Base-by-base conservation (phyloP, 352 stramenopile genomes). In the Pythium coloratum region DNA sequence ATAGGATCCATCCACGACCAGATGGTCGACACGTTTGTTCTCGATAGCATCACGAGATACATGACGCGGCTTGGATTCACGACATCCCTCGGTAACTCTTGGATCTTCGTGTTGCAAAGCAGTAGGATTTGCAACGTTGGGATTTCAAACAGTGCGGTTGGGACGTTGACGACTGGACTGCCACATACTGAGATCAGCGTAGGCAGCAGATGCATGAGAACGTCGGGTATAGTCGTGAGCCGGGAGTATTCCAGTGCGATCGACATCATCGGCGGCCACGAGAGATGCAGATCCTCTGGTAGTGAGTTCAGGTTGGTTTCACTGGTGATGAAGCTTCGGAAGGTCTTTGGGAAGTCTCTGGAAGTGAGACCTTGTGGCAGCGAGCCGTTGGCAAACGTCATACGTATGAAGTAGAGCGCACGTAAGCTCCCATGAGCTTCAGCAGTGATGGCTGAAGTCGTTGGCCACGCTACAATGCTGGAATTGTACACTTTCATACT, bases 401-500 rank as follows among this genome's bases (percentile, higher is more conserved):
- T 60, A 16, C 63, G 63, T 3, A 64, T 8, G 14, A 64, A 12
- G 12, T 34, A 46, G 16, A 70, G 4, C n/a, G 40, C 20, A 2
- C 55, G 44, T n/a, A 70, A 16, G 6, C 10, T 20, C 2, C n/a
- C 1, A 18, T 70, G 63, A 6, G 20, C 8, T 14, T 14, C 7
- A 3, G 6, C 2, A 2, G 36, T 60, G 30, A 70, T 4, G 6
- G 32, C 63, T 2, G 46, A 12, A 1, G 51, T 36, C 0, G 20
- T 14, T 4, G 44, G 6, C 63, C 56, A 70, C 12, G 47, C 38
- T 1, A 14, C 12, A 8, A 70, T 49, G 3, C 55, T 64, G 2
- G 32, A 55, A 18, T 70, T 70, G 63, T 70, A 70, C 1, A 70
- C 20, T 18, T 70, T 70, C 9, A 70, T 24, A 12, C 30, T 33